Percentiles rank a stretch among this genome's conserved stretches.
phyloP scores from a whole-genome alignment of 2,329 filamentous ascomycete genomes.

The Neofusicoccum sp. region DNA sequence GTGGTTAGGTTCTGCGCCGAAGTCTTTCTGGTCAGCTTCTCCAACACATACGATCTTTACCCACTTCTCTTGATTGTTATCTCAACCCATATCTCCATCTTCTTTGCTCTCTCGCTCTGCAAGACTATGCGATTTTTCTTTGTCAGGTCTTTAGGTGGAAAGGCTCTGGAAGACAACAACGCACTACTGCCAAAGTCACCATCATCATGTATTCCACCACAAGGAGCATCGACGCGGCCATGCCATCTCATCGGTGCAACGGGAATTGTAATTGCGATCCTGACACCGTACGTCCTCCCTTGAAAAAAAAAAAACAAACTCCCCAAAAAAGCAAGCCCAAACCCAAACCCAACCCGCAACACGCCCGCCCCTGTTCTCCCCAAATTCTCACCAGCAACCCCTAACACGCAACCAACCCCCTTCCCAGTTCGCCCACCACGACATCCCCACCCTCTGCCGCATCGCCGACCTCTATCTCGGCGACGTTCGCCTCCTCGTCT shows the following conservation, averaged over 20 bases:
- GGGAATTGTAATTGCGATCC: not conserved
- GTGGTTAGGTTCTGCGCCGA: too few relatives aligned
- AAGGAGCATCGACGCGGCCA: not conserved
- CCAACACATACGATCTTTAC: too few relatives aligned
- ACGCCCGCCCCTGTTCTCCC: too few relatives aligned
- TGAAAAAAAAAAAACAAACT: not conserved
- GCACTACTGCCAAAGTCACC: not conserved
- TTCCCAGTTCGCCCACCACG: not conserved
- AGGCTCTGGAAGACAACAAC: too few relatives aligned
- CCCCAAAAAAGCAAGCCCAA: not conserved
- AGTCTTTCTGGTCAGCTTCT: too few relatives aligned
- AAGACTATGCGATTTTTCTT: too few relatives aligned
- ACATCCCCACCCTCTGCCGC: not conserved
- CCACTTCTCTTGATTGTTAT: too few relatives aligned
- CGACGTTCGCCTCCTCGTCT: not conserved
- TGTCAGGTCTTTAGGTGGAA: too few relatives aligned
- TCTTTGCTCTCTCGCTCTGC: too few relatives aligned
- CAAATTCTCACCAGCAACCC: too few relatives aligned
- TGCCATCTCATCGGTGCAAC: not conserved
- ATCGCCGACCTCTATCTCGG: not conserved
- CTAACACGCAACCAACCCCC: not conserved
- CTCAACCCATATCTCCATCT: too few relatives aligned
- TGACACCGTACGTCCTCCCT: not conserved
- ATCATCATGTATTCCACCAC: not conserved
- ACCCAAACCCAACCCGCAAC: too few relatives aligned